Conservation (phyloP, 306 rosid species). For the Rosa lucieae region DNA sequence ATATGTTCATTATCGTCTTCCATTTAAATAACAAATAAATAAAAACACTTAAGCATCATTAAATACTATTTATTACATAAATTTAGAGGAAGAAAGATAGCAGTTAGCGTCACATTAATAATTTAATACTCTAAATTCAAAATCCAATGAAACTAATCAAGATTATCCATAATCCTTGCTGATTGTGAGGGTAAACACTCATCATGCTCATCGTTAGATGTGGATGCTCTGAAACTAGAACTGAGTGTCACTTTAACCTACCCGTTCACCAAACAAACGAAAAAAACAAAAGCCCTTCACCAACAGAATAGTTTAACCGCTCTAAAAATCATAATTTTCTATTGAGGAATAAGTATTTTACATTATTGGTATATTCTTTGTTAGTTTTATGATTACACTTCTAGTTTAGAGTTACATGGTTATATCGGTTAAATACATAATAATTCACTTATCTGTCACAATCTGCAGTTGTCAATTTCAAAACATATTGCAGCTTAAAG, state of each 20-base stretch:
- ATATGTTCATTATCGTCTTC: no score
- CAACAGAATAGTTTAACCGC: background rate
- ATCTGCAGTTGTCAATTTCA: no score
- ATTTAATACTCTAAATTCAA: no score
- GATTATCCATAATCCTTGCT: background rate
- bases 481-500: no score
- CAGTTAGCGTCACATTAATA: no score
- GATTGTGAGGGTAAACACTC: background rate
- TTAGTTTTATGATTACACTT: background rate
- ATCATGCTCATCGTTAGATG: background rate
- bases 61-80: no score
- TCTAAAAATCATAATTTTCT: background rate
- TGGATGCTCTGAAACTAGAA: background rate
- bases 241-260: background rate
- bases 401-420: background rate
- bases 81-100: no score
- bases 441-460: no score
- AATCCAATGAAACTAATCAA: background rate
- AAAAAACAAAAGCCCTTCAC: background rate
- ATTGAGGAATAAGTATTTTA: background rate
- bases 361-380: background rate
- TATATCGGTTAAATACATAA: background rate
- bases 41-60: no score
- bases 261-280: background rate
- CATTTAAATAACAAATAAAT: no score